A percentile compares a stretch with the other conserved stretches of the same genome.
Evolutionary conservation across 352 stramenopile species (phyloP).

Genomic region (Plasmopara viticola): DNA sequence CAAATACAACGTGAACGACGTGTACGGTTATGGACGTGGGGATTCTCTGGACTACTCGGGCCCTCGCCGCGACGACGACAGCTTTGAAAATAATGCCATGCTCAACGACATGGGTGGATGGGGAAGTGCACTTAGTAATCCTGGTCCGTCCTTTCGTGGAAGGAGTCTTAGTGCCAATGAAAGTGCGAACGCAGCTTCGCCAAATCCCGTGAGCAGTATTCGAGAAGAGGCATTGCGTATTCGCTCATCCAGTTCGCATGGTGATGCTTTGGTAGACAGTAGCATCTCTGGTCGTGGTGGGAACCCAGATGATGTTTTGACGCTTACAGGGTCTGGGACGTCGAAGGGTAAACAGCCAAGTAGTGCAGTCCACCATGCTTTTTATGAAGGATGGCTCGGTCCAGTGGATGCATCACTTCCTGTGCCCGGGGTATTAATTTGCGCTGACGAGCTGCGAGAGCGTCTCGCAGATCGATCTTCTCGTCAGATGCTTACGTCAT

Average conservation of each 20-base stretch:
- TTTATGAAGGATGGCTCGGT: constrained; percentile 67
- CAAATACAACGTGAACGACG: constrained; percentile 33
- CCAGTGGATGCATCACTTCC: constrained; percentile 69
- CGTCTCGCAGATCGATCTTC: constrained; percentile 38
- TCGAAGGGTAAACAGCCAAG: constrained; percentile 22
- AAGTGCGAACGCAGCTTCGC: constrained; percentile 6
- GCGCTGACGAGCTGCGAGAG: constrained; percentile 57
- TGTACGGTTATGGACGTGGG: constrained; percentile 32
- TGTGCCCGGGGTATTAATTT: constrained; percentile 64
- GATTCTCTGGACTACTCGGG: constrained; percentile 30
- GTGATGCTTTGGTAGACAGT: constrained; percentile 22
- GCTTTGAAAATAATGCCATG: constrained; percentile 30
- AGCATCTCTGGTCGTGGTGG: constrained; percentile 18
- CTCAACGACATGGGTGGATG: constrained; percentile 31
- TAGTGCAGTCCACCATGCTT: constrained; percentile 29
- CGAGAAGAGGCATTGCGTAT: constrained; percentile 65
- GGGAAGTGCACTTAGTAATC: constrained; percentile 21
- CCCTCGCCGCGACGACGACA: constrained; percentile 15
- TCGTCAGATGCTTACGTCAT: constrained; percentile 33
- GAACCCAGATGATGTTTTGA: constrained; percentile 26
- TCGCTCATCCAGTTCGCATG: constrained; percentile 42
- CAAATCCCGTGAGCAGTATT: constrained; percentile 41
- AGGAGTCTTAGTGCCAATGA: constrained; percentile 20
- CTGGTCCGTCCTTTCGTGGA: constrained; percentile 10
- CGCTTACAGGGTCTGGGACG: constrained; percentile 17